Conservation (phyloP, 768 basidiomycete genomes). For the Leccinellum rugosiceps region DNA sequence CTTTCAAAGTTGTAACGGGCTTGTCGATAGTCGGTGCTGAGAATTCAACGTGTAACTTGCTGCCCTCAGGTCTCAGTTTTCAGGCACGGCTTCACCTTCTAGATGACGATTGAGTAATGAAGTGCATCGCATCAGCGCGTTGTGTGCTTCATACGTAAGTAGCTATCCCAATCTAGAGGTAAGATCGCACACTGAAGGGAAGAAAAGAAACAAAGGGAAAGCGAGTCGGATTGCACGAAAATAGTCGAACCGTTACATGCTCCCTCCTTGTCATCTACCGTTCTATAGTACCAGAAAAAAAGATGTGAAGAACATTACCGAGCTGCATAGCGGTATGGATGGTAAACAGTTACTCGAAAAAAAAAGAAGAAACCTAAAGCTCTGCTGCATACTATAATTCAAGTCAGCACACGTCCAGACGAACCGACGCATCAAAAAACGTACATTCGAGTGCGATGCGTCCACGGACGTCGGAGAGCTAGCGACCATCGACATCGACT, state of each 20-base stretch:
- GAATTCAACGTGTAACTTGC: too few relatives aligned
- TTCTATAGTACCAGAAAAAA: not conserved
- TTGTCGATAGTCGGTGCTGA: too few relatives aligned
- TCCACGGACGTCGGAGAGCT: slow-evolving; percentile 14
- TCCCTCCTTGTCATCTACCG: not conserved
- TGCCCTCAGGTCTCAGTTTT: too few relatives aligned
- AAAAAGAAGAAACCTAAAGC: slow-evolving; percentile 8
- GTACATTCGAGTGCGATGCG: slow-evolving; percentile 12
- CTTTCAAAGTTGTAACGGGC: too few relatives aligned
- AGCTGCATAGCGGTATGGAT: not conserved
- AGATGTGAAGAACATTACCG: slow-evolving; percentile 3
- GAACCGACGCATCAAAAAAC: not conserved
- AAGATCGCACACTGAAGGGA: not conserved
- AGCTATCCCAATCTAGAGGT: not conserved
- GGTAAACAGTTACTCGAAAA: not conserved
- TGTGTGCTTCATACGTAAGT: too few relatives aligned
- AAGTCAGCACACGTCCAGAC: not conserved
- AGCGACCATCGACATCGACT: slow-evolving; percentile 25
- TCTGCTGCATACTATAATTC: slow-evolving; percentile 23
- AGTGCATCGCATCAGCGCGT: too few relatives aligned
- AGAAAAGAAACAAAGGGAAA: not conserved
- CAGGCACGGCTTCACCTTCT: too few relatives aligned
- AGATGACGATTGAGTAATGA: too few relatives aligned
- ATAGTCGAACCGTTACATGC: slow-evolving; percentile 20
- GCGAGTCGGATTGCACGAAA: slow-evolving; percentile 6